These are phyloP conservation scores for Phytophthora chlamydospora DNA, from an alignment of 352 stramenopile species.

Conservation along the genomic window DNA sequence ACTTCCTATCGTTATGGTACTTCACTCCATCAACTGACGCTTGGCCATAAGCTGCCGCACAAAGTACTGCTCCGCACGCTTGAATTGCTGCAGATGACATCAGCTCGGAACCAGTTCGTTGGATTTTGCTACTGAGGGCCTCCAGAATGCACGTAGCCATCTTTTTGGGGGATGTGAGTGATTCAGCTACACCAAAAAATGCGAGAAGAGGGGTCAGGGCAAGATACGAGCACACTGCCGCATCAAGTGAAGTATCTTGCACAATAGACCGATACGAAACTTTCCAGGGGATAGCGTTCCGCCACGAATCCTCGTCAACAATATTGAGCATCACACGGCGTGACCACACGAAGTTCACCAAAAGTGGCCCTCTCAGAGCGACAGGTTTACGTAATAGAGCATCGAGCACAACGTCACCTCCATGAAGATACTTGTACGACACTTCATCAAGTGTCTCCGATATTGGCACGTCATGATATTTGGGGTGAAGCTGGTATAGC, in stretches of 20 bases:
- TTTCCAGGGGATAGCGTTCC: conserved; percentile 51
- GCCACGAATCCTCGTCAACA: conserved; percentile 41
- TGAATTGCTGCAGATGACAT: conserved; percentile 37
- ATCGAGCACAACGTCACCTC: conserved; percentile 29
- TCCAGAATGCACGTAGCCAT: conserved; percentile 50
- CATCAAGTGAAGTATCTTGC: conserved; percentile 34
- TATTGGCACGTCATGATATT: conserved; percentile 27
- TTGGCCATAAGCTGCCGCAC: conserved; percentile 36
- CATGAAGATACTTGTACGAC: conserved; percentile 30
- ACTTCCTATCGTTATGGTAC: conserved; percentile 7
- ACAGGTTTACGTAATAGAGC: conserved; percentile 32
- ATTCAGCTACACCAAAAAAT: conserved; percentile 44
- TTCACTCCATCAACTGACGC: conserved; percentile 11
- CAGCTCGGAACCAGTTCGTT: conserved; percentile 34
- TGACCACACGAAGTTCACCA: conserved; percentile 59
- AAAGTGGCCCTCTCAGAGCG: conserved; percentile 40
- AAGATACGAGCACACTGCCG: conserved; percentile 38
- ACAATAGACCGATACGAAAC: conserved; percentile 40
- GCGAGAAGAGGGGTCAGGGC: conserved; percentile 48
- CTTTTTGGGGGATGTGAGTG: conserved; percentile 44
- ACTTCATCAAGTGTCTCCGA: conserved; percentile 24
- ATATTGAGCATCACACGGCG: conserved; percentile 40
- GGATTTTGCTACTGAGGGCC: conserved; percentile 37
- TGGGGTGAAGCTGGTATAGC: conserved; percentile 32
- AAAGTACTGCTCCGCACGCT: conserved; percentile 47